Base-by-base conservation (phyloP, 371 early-diverging fungal species). In the Entomophthora muscae region DNA sequence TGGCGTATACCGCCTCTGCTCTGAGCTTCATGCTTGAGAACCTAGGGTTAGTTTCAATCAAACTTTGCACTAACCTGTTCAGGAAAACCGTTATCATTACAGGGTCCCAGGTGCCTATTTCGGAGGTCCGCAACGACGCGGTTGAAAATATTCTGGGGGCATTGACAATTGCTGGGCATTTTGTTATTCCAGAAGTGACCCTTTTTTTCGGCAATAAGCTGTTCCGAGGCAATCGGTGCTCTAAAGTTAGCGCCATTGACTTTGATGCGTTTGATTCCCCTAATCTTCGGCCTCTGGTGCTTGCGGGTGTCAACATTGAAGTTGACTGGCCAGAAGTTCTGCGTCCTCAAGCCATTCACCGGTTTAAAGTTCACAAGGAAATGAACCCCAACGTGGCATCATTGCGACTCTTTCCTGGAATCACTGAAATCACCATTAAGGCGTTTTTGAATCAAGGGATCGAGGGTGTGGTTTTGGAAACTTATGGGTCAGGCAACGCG, bases 181-280 rank as follows among this genome's bases (percentile, higher is more conserved):
- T 90, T 80, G 88, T 93, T 22, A 96, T 98, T 65, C 97, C 98
- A 0, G 98, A 98, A 72, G 98, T 97, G 3, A 75, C 83, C 12
- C 78, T 98, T 12, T 97, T 91, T 74, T 98, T 98, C 71, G 81
- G 83, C 67, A 86, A 97, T 72, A 90, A 90, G 68, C 78, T 98
- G 22, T 95, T 81, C 69, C 80, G 97, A n/a, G 98, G 97, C 32
- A 98, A 96, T 66, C 79, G 98, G 61, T 79, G 84, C n/a, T 82
- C 89, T 33, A 98, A 98, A 68, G 79, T 89, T 30, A 87, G 92
- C 65, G 93, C 98, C 0, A 85, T 93, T 33, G 91, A 93, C 66
- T 93, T 98, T 72, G 82, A 90, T 63, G 98, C 98, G 1, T 98
- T 98, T 71, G 93, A 92, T 66, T 93, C 93, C 32, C 96, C 96